Evolutionary conservation across 2,329 filamentous ascomycete species (phyloP).

Genomic region (Pestalotiopsis sp.): DNA sequence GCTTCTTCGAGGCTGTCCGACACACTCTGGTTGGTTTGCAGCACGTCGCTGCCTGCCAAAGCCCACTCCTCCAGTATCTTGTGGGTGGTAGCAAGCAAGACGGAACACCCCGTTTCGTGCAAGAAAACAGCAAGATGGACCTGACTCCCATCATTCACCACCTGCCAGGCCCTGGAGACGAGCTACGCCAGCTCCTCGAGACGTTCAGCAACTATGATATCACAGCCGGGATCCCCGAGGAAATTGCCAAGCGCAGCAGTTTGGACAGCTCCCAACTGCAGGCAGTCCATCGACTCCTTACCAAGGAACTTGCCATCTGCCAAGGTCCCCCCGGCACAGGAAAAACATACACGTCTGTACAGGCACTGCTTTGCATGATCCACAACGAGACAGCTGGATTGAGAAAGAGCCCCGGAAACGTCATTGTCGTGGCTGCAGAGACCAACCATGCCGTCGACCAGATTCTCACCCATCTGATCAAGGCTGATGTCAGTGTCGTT

Average conservation of each 20-base stretch:
- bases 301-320: constrained; percentile 72
- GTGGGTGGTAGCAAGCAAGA: constrained; percentile 45
- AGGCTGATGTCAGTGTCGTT: constrained; percentile 56
- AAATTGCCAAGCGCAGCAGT: constrained; percentile 30
- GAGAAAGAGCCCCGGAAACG: constrained; percentile 52
- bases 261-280: constrained; percentile 73
- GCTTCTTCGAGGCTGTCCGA: constrained; percentile 78
- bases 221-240: constrained; percentile 24
- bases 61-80: constrained; percentile 66
- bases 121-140: constrained; percentile 33
- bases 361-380: constrained; percentile 68
- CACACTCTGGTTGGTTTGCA: constrained; percentile 77
- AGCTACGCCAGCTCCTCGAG: constrained; percentile 12
- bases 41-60: constrained; percentile 48
- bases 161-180: constrained; percentile 19
- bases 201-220: constrained; percentile 23
- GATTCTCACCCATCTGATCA: constrained; percentile 65
- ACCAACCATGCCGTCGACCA: constrained; percentile 93
- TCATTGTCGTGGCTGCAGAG: constrained; percentile 80
- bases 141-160: constrained; percentile 34
- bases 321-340: constrained; percentile 76
- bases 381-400: constrained; percentile 48
- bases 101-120: constrained; percentile 32
- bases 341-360: constrained; percentile 82
- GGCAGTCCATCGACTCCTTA: constrained; percentile 72